Evolutionary conservation across 2,329 filamentous ascomycete species (phyloP), one percentile per base, ranked within the genome.

Genomic region (Dothiorella sarmentorum): DNA sequence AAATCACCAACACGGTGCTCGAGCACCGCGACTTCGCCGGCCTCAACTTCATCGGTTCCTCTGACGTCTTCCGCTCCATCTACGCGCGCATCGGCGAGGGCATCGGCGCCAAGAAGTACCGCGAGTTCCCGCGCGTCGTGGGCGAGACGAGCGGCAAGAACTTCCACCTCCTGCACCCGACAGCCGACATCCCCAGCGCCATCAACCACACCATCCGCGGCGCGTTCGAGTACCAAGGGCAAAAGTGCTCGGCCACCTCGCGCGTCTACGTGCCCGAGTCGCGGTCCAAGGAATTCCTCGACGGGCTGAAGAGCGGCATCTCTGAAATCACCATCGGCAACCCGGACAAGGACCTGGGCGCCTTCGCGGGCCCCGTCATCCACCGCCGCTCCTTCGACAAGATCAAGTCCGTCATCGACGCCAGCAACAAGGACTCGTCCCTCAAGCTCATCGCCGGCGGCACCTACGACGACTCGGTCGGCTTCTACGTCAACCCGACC

Each of bases 141-240:
- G 91, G 90, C 61, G 91, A 96, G 80, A 96, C 91, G 20, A 90
- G 91, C 61, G 91, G 91, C 72, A 96, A 96, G 84, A 96, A 96
- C 80, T 96, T 92, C 81, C 90, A 95, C 74, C 76, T 96, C 56
- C 75, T 96, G 27, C 90, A 96, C 78, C 77, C 80, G 44, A 86
- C 85, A 2, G 91, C 90, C 37, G 89, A 94, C 66, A 75, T 94
- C 49, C 78, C 84, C 61, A 94, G 93, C 69, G 90, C 90, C 11
- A 90, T 84, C 27, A 80, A 89, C 64, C 88, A 95, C 73, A 94
- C 90, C 6, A 83, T 96, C 31, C 88, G 91, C 59, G 90, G 89
- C 51, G 90, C 91, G 2, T 96, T 95, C 69, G 91, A 96, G 74
- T 96, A 86, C 79, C 90, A 94, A 73, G 91, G 91, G 49, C 91